Evolutionary conservation across 1,284 basidiomycete species (phyloP), one percentile per base, ranked within the genome.

Genomic region (Xanthoconium separans): DNA sequence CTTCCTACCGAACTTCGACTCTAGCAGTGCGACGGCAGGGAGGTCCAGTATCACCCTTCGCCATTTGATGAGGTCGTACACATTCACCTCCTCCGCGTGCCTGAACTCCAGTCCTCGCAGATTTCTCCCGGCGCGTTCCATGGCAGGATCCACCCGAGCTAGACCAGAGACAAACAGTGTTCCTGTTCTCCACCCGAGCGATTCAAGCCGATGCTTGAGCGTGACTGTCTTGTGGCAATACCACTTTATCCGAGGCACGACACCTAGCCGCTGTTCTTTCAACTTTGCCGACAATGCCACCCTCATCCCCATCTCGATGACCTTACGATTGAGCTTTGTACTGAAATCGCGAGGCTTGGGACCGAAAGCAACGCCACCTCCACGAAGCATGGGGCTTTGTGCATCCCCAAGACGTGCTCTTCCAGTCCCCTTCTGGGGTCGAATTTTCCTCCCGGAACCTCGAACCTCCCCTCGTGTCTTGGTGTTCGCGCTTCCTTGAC

Each of bases 341-440:
- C 91, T 86, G 70, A 95, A 95, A 72, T 97, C 91, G 51, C 95
- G 83, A 0, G 93, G 92, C 66, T 91, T 88, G 0, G 94, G 93
- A 37, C 93, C 93, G 63, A 93, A 93, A 3, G 92, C 92, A 30
- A 91, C 84, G 63, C 95, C 96, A 75, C 96, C 96, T 50, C 95
- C 95, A 34, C 89, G 81, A 59, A 95, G 82, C 77, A 95, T 93
- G 6, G 95, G 95, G 68, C 87, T 92, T 61, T 93, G 89, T 13
- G 78, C 84, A 65, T 95, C 93, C 47, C 96, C 96, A 3, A 96
- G 77, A 73, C 96, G 91, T 16, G 96, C 97, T 58, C 75, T 79
- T 62, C 96, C 97, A 11, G 84, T 84, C 2, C 95, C 95, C 73
- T 99, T 99, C 70, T 99, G 96, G 7, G 82, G 89, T 29, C 89